These are phyloP conservation scores for Trichomonascaceae sp. DNA, from an alignment of 1,139 yeast genomes.

Conservation along the genomic window DNA sequence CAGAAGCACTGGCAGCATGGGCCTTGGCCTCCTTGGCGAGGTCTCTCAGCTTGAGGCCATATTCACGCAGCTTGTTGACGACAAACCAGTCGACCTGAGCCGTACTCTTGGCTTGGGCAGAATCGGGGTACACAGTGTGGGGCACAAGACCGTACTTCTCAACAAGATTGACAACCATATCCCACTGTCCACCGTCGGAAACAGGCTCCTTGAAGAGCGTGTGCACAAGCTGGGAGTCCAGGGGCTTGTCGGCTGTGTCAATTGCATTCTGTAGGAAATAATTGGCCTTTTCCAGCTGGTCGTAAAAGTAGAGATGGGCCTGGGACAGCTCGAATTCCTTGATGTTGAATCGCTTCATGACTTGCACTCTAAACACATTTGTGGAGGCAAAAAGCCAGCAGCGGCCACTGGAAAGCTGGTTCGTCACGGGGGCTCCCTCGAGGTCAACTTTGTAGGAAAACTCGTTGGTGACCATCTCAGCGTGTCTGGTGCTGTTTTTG, in stretches of 20 bases:
- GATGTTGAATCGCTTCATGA: conserved; percentile 40
- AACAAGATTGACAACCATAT: conserved; percentile 50
- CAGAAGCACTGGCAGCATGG: conserved; percentile 21
- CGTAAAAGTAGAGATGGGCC: conserved; percentile 41
- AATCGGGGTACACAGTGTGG: conserved; percentile 45
- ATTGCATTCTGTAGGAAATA: conserved; percentile 45
- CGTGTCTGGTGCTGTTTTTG: conserved; percentile 25
- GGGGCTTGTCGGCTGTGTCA: conserved; percentile 39
- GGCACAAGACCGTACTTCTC: conserved; percentile 54
- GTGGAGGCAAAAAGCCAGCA: conserved; percentile 63
- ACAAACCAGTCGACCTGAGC: conserved; percentile 38
- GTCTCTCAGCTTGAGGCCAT: conserved; percentile 40
- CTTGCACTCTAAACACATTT: conserved; percentile 44
- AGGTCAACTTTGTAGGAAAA: conserved; percentile 42
- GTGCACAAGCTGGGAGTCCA: conserved; percentile 44
- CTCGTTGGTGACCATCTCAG: conserved; percentile 32
- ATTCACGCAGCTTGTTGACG: conserved; percentile 48
- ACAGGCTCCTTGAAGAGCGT: conserved; percentile 39
- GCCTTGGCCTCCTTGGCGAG: conserved; percentile 15
- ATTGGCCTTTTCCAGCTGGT: conserved; percentile 46
- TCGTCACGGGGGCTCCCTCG: conserved; percentile 46
- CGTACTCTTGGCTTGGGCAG: conserved; percentile 41
- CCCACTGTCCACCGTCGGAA: conserved; percentile 66
- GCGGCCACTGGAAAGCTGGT: conserved; percentile 47
- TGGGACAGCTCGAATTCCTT: conserved; percentile 48